Evolutionary conservation across 805 yeast genomes (phyloP).

Genomic region (Tetrapisispora nanseiensis): DNA sequence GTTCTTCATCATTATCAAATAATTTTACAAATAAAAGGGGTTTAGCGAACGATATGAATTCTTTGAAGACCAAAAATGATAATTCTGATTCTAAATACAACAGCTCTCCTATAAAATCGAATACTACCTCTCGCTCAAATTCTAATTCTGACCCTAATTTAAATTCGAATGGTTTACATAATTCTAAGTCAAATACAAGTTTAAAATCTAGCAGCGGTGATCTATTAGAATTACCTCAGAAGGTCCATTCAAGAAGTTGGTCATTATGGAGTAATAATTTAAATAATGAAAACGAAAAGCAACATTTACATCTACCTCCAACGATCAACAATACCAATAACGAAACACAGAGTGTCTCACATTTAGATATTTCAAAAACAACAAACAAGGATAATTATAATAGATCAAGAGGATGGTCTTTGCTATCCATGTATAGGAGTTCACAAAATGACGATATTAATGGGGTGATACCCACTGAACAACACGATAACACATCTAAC

Average conservation of each 20-base stretch:
- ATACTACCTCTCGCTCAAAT: background rate
- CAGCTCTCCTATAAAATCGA: background rate
- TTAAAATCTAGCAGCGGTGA: background rate
- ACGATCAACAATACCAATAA: background rate
- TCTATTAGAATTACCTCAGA: background rate
- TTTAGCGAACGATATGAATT: background rate
- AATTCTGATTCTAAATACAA: background rate
- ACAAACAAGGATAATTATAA: background rate
- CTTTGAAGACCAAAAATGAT: background rate
- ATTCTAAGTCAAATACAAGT: background rate
- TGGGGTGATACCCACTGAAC: too few species aligned
- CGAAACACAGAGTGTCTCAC: background rate
- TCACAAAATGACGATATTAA: background rate
- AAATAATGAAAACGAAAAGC: background rate
- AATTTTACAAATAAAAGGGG: background rate
- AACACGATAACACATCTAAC: background rate
- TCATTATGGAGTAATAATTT: slow-evolving; percentile 1
- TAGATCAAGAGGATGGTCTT: slow-evolving; percentile 15
- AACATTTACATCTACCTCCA: background rate
- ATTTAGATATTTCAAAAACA: background rate
- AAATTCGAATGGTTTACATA: background rate
- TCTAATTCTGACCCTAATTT: background rate
- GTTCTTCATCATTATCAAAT: background rate
- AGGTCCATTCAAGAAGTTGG: slow-evolving; percentile 1
- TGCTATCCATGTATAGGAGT: slow-evolving; percentile 9